A percentile compares a stretch with the other conserved stretches of the same genome.
These are phyloP conservation scores for Lepidium sativum DNA, from an alignment of 345 rosid species.

Conservation along the genomic window DNA sequence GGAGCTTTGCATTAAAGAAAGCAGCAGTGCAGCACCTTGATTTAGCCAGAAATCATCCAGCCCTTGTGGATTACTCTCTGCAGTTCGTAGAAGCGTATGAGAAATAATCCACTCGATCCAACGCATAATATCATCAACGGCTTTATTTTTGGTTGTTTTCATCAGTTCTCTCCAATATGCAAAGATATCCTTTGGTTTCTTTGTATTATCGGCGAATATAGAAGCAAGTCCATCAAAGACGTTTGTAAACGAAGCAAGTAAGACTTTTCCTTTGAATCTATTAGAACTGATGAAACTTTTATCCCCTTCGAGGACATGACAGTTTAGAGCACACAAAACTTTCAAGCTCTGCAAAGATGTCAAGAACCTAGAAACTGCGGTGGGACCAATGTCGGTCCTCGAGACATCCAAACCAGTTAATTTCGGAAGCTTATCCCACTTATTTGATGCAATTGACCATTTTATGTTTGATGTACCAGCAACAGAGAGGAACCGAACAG, in stretches of 20 bases:
- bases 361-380: constrained; percentile 55
- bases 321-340: constrained; percentile 72
- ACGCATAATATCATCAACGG: constrained; percentile 45
- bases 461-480: constrained; percentile 77
- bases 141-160: constrained; percentile 29
- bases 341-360: constrained; percentile 55
- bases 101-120: constrained; percentile 81
- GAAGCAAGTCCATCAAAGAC: constrained; percentile 53
- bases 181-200: constrained; percentile 43
- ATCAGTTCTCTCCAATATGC: constrained; percentile 43
- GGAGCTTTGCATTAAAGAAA: constrained; percentile 61
- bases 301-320: constrained; percentile 54
- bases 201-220: constrained; percentile 42
- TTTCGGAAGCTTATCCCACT: constrained; percentile 65
- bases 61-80: constrained; percentile 69
- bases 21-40: constrained; percentile 69
- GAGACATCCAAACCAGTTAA: constrained; percentile 70
- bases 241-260: constrained; percentile 46
- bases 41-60: constrained; percentile 73
- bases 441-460: constrained; percentile 53
- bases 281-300: constrained; percentile 32
- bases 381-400: constrained; percentile 59
- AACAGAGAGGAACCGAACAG: constrained; percentile 58
- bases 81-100: constrained; percentile 57
- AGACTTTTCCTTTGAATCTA: constrained; percentile 52